Conservation (phyloP, 192 early-diverging fungal genomes). For the Umbelopsis ramanniana region DNA sequence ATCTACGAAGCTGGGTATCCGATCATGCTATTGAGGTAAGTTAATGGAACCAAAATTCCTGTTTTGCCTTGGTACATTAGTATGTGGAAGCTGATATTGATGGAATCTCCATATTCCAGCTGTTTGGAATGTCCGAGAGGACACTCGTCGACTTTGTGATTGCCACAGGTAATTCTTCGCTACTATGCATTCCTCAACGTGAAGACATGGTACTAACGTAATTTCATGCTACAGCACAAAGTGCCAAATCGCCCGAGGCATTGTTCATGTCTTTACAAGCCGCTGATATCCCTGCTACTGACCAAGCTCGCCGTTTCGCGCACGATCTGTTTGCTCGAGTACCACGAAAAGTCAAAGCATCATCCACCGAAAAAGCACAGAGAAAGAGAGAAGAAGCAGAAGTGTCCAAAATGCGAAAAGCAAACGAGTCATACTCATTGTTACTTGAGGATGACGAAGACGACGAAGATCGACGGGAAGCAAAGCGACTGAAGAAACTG, state of each 20-base stretch:
- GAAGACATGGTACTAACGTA: neutral
- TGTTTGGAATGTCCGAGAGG: constrained; percentile 69
- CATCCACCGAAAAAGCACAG: constrained; percentile 44
- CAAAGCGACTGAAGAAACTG: constrained; percentile 52
- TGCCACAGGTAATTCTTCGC: constrained; percentile 48
- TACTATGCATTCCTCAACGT: neutral
- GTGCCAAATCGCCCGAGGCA: constrained; percentile 55
- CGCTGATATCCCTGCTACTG: constrained; percentile 65
- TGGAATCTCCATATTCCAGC: constrained; percentile 19
- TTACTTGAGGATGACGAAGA: constrained; percentile 39
- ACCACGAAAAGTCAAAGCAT: constrained; percentile 49
- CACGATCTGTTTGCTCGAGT: constrained; percentile 64
- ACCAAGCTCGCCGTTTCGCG: constrained; percentile 62
- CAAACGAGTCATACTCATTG: constrained; percentile 37
- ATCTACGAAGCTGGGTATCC: constrained; percentile 64
- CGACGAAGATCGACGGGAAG: constrained; percentile 49
- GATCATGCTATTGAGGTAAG: constrained; percentile 65
- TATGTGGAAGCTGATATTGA: no score
- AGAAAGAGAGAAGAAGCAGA: constrained; percentile 68
- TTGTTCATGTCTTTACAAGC: constrained; percentile 58
- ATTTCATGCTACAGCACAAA: constrained; percentile 49
- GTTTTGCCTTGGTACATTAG: neutral
- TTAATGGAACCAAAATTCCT: neutral
- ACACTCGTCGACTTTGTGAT: constrained; percentile 74
- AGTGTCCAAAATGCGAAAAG: constrained; percentile 47